Conservation (phyloP, 768 basidiomycete genomes). For the Trametes cingulata region DNA sequence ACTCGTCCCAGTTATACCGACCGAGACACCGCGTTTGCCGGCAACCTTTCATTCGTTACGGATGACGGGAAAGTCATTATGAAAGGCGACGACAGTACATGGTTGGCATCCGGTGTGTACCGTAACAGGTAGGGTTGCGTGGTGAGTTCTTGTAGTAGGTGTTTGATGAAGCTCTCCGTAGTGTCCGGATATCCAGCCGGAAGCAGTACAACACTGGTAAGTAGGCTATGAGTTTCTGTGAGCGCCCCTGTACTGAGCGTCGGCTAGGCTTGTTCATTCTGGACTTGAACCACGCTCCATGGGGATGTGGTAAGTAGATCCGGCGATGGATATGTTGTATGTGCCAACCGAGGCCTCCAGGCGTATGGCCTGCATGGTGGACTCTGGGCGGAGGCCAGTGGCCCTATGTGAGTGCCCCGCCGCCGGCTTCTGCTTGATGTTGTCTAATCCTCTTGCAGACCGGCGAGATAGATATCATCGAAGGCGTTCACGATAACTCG, state of each 20-base stretch:
- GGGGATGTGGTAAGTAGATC: conserved; percentile 73
- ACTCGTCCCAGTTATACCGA: conserved; percentile 57
- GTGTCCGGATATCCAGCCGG: conserved; percentile 76
- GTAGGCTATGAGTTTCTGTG: neutral
- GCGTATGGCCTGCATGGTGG: conserved; percentile 87
- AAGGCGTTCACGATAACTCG: conserved; percentile 82
- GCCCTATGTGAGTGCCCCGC: conserved; percentile 55
- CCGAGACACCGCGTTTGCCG: conserved; percentile 49
- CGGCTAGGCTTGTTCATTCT: conserved; percentile 67
- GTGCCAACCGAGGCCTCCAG: conserved; percentile 36
- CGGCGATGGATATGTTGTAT: neutral
- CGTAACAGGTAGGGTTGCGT: conserved; percentile 55
- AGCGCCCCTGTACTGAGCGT: neutral
- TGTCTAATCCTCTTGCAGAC: conserved; percentile 38
- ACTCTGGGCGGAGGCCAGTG: conserved; percentile 59
- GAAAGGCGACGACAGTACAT: conserved; percentile 72
- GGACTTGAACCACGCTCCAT: conserved; percentile 81
- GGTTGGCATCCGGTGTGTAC: conserved; percentile 51
- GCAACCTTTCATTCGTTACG: conserved; percentile 57
- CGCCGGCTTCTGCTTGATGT: conserved; percentile 9
- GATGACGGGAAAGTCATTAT: conserved; percentile 65
- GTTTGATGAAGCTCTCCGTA: conserved; percentile 28
- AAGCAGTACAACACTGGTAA: conserved; percentile 60
- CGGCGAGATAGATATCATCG: conserved; percentile 83
- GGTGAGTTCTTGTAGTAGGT: neutral